Conservation (phyloP, 176 grass and related monocot genomes). For the Eleusine coracana region DNA sequence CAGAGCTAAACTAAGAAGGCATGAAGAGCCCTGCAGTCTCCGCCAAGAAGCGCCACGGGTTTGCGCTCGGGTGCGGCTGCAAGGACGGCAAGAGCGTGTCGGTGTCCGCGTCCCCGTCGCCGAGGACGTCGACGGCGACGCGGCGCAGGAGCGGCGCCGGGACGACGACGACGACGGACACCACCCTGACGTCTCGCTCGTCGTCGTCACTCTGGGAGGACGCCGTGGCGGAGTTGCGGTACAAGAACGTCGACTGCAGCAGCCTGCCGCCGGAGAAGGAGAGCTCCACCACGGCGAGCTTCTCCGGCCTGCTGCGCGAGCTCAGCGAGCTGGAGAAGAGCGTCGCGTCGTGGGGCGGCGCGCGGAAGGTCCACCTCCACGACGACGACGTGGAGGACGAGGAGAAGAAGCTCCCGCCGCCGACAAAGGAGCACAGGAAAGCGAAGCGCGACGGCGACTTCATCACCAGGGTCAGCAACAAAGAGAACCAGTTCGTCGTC, state of each 20-base stretch:
- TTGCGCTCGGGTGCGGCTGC: constrained; percentile 60
- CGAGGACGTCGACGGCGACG: constrained; percentile 23
- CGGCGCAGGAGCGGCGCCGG: constrained; percentile 31
- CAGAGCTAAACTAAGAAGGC: not conserved
- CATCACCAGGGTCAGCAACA: not conserved
- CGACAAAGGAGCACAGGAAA: constrained; percentile 1
- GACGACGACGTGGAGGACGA: not conserved
- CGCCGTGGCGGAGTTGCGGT: constrained; percentile 35
- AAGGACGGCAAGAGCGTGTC: constrained; percentile 70
- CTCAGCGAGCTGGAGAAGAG: constrained; percentile 73
- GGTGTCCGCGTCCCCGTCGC: constrained; percentile 8
- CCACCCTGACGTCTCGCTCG: constrained; percentile 44
- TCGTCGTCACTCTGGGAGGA: constrained; percentile 54
- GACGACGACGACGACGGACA: constrained; percentile 36
- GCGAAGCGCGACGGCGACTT: constrained; percentile 1
- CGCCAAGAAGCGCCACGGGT: constrained; percentile 44
- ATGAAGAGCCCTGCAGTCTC: constrained; percentile 38
- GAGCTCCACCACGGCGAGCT: constrained; percentile 49
- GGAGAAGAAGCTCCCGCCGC: constrained; percentile 1
- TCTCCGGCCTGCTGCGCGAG: constrained; percentile 66
- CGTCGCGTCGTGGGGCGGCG: constrained; percentile 58
- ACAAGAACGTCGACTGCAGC: not conserved
- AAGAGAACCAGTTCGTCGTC: not conserved
- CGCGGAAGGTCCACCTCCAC: constrained; percentile 25
- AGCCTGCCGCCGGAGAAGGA: constrained; percentile 13